These are phyloP conservation scores for Cyamopsis tetragonoloba DNA, from an alignment of 306 rosid species.

Conservation along the genomic window DNA sequence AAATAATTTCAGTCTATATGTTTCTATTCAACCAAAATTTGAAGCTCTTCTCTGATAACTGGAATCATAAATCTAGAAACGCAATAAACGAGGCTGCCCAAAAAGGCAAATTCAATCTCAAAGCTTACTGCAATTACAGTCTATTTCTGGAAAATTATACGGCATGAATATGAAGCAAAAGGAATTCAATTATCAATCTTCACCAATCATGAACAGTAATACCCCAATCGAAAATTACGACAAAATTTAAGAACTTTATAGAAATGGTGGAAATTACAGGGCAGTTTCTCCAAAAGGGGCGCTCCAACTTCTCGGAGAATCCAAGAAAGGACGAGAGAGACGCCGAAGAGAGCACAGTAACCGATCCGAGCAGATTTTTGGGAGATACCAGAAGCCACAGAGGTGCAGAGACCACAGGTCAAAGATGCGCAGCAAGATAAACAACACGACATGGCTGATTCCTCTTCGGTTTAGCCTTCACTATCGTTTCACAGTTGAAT, in stretches of 20 bases:
- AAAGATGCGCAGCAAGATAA: constrained; percentile 51
- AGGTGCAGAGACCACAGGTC: constrained; percentile 83
- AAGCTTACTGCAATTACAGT: too few species aligned
- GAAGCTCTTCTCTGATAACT: constrained; percentile 8
- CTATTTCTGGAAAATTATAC: neutral
- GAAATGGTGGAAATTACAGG: constrained; percentile 50
- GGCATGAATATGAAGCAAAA: neutral
- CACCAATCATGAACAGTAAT: constrained; percentile 1
- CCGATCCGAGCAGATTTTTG: constrained; percentile 81
- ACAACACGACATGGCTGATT: constrained; percentile 64
- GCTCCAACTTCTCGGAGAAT: constrained; percentile 81
- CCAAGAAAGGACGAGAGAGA: constrained; percentile 76
- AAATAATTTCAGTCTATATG: neutral
- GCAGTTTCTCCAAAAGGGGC: constrained; percentile 78
- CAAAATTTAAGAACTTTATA: neutral
- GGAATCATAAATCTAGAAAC: neutral
- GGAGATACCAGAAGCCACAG: constrained; percentile 79
- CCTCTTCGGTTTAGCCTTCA: neutral
- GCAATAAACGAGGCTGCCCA: neutral
- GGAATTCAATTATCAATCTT: neutral
- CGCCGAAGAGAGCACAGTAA: constrained; percentile 85
- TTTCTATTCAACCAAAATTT: neutral
- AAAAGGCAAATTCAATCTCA: constrained; percentile 14
- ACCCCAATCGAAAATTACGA: constrained; percentile 23
- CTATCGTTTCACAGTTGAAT: constrained; percentile 2